These are phyloP conservation scores for Meira nashicola DNA, from an alignment of 1,284 basidiomycete genomes.

Conservation along the genomic window DNA sequence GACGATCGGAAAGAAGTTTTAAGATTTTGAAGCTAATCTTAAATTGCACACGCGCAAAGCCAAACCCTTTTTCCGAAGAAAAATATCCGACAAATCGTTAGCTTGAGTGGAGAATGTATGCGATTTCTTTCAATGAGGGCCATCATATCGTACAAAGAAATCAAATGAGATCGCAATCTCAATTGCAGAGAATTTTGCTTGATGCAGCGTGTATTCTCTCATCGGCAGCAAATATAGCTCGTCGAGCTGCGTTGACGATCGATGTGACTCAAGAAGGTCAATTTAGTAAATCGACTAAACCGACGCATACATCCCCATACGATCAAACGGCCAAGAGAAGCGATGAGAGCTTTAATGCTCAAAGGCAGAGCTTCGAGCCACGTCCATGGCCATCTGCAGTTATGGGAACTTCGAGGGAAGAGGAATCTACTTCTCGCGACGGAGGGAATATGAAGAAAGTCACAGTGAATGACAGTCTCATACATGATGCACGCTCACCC, in stretches of 20 bases:
- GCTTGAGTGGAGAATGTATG: not conserved
- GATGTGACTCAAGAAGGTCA: not conserved
- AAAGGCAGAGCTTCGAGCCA: not conserved
- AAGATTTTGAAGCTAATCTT: too few relatives aligned
- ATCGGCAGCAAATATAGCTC: slow-evolving; percentile 6
- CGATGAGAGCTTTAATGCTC: not conserved
- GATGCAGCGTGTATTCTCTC: slow-evolving; percentile 3
- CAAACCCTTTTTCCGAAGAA: slow-evolving; percentile 1
- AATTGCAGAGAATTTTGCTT: slow-evolving; percentile 3
- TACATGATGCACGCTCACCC: too few relatives aligned
- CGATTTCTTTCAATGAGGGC: too few relatives aligned
- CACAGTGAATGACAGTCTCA: too few relatives aligned
- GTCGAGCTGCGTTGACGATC: not conserved
- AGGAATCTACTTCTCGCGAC: not conserved
- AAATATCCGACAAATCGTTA: not conserved
- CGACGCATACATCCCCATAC: not conserved
- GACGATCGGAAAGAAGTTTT: too few relatives aligned
- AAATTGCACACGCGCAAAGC: not conserved
- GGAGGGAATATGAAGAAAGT: too few relatives aligned
- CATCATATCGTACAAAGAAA: too few relatives aligned
- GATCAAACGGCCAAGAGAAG: not conserved
- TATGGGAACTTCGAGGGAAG: not conserved
- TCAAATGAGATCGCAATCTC: not conserved
- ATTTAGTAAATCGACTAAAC: too few relatives aligned
- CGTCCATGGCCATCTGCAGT: not conserved